A percentile compares a stretch with the other conserved stretches of the same genome.
Evolutionary conservation across 352 stramenopile genomes (phyloP).

Genomic region (Phytophthora agathidicida): DNA sequence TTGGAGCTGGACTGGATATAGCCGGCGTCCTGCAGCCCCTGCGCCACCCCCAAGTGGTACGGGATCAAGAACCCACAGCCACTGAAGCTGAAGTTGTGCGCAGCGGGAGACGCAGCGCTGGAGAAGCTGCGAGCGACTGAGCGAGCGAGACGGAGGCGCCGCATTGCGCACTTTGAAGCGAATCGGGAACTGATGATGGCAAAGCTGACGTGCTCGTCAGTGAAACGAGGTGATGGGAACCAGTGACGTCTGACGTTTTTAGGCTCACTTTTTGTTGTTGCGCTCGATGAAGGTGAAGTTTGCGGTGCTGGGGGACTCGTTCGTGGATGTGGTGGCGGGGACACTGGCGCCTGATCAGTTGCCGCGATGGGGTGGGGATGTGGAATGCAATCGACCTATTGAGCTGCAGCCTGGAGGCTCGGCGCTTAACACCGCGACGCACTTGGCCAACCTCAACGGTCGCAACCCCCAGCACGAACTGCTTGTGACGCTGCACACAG

Average conservation of each 20-base stretch:
- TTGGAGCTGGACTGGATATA: slow-evolving; percentile 52
- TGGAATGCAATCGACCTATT: slow-evolving; percentile 71
- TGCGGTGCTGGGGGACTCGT: slow-evolving; percentile 68
- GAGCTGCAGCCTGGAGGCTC: slow-evolving; percentile 81
- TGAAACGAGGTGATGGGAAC: too few relatives aligned
- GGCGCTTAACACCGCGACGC: slow-evolving; percentile 84
- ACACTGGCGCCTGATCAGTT: slow-evolving; percentile 66
- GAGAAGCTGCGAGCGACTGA: slow-evolving; percentile 7
- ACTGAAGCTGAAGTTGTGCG: slow-evolving; percentile 78
- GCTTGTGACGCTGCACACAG: slow-evolving; percentile 63
- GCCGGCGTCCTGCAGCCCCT: slow-evolving; percentile 57
- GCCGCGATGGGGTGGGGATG: slow-evolving; percentile 79
- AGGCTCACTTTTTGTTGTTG: not conserved
- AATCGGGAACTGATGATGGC: too few relatives aligned
- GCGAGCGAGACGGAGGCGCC: not conserved
- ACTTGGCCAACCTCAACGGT: slow-evolving; percentile 64
- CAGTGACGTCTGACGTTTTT: not conserved
- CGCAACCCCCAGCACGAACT: slow-evolving; percentile 30
- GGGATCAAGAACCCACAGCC: slow-evolving; percentile 80
- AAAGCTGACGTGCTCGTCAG: too few relatives aligned
- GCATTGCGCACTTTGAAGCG: too few relatives aligned
- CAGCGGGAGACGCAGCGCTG: slow-evolving; percentile 3
- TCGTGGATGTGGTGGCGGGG: slow-evolving; percentile 83
- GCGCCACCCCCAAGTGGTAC: slow-evolving; percentile 79
- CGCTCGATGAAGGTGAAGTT: slow-evolving; percentile 50